A percentile compares a stretch with the other conserved stretches of the same genome.
phyloP scores from a whole-genome alignment of 208 protist species.

The Naegleria lovaniensis region DNA sequence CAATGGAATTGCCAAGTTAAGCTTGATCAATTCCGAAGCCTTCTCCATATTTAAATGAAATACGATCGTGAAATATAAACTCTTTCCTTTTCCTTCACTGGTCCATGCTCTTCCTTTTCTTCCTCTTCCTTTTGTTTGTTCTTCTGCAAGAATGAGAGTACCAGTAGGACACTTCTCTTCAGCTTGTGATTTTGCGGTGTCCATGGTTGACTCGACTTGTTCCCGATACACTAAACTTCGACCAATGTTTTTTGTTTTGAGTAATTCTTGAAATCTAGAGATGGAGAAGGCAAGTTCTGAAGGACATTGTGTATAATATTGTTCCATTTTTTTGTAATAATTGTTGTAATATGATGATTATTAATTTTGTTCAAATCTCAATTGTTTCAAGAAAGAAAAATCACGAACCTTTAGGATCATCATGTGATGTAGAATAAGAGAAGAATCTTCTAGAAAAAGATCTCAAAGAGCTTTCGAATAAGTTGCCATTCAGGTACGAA shows the following conservation, averaged over 20 bases:
- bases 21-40: neutral
- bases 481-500: too few species aligned
- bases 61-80: neutral
- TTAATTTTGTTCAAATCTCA: too few species aligned
- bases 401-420: too few species aligned
- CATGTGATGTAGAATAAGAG: too few species aligned
- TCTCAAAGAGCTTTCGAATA: too few species aligned
- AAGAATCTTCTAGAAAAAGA: too few species aligned
- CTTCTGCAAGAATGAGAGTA: neutral
- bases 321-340: neutral
- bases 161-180: neutral
- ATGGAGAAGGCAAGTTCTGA: neutral
- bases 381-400: too few species aligned
- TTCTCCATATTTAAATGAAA: neutral
- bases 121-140: constrained; percentile 18
- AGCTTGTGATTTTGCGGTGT: neutral
- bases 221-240: neutral
- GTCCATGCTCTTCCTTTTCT: neutral
- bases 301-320: neutral
- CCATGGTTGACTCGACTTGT: neutral
- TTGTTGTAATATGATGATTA: neutral
- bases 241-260: neutral
- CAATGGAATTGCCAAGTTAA: neutral
- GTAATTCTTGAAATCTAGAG: neutral
- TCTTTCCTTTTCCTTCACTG: neutral